These are phyloP conservation scores for Zizania latifolia DNA, from an alignment of 176 grass and related monocot species.

Conservation along the genomic window DNA sequence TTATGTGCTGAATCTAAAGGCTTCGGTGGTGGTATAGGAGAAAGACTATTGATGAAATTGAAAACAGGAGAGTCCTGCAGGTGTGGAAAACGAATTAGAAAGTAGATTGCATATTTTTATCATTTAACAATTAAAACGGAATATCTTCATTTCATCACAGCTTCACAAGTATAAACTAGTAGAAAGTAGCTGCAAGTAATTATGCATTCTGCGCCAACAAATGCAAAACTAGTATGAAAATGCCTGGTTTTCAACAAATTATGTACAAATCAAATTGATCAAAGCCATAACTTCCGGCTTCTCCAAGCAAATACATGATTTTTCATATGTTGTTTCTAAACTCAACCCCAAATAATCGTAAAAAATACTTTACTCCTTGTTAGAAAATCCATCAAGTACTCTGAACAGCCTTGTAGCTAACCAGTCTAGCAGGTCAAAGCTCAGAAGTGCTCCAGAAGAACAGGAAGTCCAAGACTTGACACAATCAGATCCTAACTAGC, in stretches of 20 bases:
- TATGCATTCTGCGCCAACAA: neutral
- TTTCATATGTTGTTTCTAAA: neutral
- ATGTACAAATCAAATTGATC: neutral
- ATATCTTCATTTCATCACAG: neutral
- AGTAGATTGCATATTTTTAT: neutral
- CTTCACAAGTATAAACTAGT: neutral
- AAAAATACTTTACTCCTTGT: neutral
- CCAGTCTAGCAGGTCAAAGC: neutral
- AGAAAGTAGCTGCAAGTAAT: neutral
- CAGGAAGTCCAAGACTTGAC: neutral
- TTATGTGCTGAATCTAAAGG: conserved; percentile 38
- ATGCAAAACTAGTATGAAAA: neutral
- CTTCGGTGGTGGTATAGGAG: conserved; percentile 54
- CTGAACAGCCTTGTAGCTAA: neutral
- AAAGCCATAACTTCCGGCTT: neutral
- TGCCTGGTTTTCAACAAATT: neutral
- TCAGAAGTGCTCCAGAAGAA: neutral
- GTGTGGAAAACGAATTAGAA: conserved; percentile 9
- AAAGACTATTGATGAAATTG: conserved; percentile 68
- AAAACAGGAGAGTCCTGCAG: conserved; percentile 71
- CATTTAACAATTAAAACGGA: neutral
- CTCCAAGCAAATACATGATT: neutral
- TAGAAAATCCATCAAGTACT: neutral
- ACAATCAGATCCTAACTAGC: neutral
- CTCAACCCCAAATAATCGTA: neutral